Percentiles rank a stretch among this genome's conserved stretches.
phyloP scores from a whole-genome alignment of 2,329 filamentous ascomycete species.

The Colletotrichum incanum region DNA sequence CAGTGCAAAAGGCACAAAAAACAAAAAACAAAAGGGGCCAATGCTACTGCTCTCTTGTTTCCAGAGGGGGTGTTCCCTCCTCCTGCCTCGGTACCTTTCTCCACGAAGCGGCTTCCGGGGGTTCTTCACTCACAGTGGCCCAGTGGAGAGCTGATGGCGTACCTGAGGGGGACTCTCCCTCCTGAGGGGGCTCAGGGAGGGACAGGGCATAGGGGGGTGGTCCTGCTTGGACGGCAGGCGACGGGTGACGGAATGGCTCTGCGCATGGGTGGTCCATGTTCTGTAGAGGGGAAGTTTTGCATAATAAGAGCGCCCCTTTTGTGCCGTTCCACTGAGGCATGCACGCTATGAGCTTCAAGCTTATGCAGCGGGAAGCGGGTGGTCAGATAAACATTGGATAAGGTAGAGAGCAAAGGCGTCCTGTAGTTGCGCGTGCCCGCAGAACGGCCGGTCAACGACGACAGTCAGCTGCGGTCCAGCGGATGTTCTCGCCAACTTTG shows the following conservation, averaged over 20 bases:
- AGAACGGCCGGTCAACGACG: background rate
- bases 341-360: constrained; percentile 31
- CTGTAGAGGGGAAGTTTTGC: constrained; percentile 31
- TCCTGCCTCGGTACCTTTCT: constrained; percentile 24
- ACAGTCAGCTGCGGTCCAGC: background rate
- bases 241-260: constrained; percentile 1
- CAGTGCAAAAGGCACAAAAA: constrained; percentile 1
- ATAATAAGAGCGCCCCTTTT: constrained; percentile 29
- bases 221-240: too few relatives aligned
- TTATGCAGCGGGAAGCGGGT: constrained; percentile 21
- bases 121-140: background rate
- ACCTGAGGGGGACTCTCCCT: constrained; percentile 3
- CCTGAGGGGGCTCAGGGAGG: constrained; percentile 6
- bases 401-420: background rate
- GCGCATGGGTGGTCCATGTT: constrained; percentile 37
- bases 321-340: constrained; percentile 30
- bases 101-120: constrained; percentile 6
- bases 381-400: constrained; percentile 41
- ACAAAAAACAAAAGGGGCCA: too few relatives aligned
- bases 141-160: constrained; percentile 6
- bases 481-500: background rate
- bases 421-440: background rate
- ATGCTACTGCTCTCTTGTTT: constrained; percentile 26
- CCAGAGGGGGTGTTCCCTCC: constrained; percentile 39
- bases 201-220: constrained; percentile 3